phyloP scores from a whole-genome alignment of 75 land plant species.

The Pinus tabuliformis region DNA sequence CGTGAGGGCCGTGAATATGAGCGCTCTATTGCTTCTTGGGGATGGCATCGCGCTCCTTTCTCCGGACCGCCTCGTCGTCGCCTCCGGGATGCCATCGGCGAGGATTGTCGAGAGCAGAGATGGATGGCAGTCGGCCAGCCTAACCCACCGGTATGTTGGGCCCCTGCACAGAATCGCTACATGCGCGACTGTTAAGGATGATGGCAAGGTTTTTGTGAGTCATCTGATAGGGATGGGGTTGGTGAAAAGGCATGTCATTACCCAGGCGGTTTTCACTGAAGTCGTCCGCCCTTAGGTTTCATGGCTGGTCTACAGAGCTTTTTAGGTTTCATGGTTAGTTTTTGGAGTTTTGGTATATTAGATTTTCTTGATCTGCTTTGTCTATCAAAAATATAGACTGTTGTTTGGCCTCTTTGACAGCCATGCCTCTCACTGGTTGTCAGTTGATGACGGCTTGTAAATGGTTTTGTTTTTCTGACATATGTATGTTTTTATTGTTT shows the following conservation, averaged over 20 bases:
- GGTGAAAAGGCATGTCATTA: constrained; percentile 39
- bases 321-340: no score
- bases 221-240: constrained; percentile 53
- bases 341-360: no score
- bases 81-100: constrained; percentile 49
- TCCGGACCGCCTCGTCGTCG: constrained; percentile 48
- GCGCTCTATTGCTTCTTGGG: constrained; percentile 32
- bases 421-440: no score
- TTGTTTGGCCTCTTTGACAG: no score
- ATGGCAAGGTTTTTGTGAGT: constrained; percentile 54
- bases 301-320: no score
- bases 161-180: constrained; percentile 55
- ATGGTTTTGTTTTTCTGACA: no score
- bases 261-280: constrained; percentile 42
- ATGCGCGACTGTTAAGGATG: constrained; percentile 42
- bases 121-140: constrained; percentile 53
- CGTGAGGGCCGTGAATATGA: constrained; percentile 27
- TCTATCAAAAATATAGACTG: no score
- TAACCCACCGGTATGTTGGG: constrained; percentile 33
- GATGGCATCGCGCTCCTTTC: constrained; percentile 67
- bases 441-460: no score
- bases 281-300: neutral
- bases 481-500: no score
- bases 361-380: no score
- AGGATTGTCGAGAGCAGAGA: constrained; percentile 62